phyloP scores from a whole-genome alignment of 352 stramenopile genomes.

The Pilasporangium apinafurcum region DNA sequence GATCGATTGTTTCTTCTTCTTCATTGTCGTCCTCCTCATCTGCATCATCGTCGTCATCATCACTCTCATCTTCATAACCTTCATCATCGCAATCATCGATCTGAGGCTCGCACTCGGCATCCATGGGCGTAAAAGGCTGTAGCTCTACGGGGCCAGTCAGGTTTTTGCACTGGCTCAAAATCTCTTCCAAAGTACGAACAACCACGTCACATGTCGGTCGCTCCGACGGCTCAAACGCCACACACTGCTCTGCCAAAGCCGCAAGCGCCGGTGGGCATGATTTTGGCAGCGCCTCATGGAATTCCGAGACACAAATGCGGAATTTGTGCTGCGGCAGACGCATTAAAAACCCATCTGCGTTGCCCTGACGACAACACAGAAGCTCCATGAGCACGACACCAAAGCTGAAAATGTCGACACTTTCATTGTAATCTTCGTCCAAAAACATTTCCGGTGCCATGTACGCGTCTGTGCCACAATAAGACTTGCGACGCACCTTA shows the following conservation, averaged over 20 bases:
- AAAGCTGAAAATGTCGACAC: conserved; percentile 82
- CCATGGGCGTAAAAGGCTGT: conserved; percentile 43
- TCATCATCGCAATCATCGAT: conserved; percentile 41
- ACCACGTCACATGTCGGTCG: conserved; percentile 43
- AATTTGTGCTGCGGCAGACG: conserved; percentile 84
- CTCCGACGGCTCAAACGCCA: conserved; percentile 69
- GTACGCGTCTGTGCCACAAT: conserved; percentile 84
- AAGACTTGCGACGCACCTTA: conserved; percentile 66
- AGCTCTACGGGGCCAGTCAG: conserved; percentile 30
- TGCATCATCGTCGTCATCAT: conserved; percentile 46
- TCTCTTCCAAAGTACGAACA: conserved; percentile 31
- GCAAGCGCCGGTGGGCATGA: conserved; percentile 57
- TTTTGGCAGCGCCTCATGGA: conserved; percentile 50
- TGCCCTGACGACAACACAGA: conserved; percentile 73
- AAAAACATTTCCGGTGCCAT: conserved; percentile 84
- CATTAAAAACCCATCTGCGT: conserved; percentile 74
- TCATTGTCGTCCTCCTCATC: conserved; percentile 40
- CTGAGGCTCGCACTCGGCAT: conserved; percentile 43
- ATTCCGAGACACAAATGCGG: conserved; percentile 49
- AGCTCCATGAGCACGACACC: conserved; percentile 86
- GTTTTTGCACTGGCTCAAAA: conserved; percentile 24
- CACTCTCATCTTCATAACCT: conserved; percentile 37
- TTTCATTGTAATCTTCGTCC: conserved; percentile 81
- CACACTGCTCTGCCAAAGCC: conserved; percentile 58
- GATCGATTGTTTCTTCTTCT: conserved; percentile 30